Percentiles rank a stretch among this genome's conserved stretches.
Conservation (phyloP, 352 stramenopile species). For the Globisporangium spiculum region DNA sequence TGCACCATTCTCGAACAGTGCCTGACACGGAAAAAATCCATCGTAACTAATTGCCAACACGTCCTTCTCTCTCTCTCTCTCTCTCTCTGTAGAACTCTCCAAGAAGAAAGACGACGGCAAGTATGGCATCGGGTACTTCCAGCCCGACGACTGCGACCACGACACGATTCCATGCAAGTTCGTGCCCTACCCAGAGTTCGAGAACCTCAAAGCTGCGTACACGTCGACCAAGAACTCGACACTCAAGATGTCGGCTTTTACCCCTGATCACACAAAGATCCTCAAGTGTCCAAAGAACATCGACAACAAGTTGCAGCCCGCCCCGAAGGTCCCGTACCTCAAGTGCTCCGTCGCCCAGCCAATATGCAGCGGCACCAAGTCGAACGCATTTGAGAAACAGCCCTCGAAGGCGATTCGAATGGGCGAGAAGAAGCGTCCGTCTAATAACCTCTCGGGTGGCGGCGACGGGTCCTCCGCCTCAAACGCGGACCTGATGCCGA, state of each 20-base stretch:
- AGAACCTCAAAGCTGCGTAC: conserved; percentile 70
- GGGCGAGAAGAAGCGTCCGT: neutral
- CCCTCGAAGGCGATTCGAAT: neutral
- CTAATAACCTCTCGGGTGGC: neutral
- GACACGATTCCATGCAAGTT: conserved; percentile 51
- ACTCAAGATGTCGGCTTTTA: conserved; percentile 31
- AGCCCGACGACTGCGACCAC: conserved; percentile 69
- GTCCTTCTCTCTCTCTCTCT: neutral
- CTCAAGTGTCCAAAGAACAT: conserved; percentile 38
- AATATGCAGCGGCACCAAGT: conserved; percentile 42
- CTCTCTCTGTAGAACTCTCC: conserved; percentile 18
- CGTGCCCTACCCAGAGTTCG: conserved; percentile 66
- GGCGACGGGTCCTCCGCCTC: neutral
- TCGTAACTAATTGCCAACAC: neutral
- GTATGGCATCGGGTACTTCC: conserved; percentile 72
- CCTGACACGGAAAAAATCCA: neutral
- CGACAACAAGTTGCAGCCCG: conserved; percentile 13
- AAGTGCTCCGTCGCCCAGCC: conserved; percentile 50
- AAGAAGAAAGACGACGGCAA: conserved; percentile 47
- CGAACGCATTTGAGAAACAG: conserved; percentile 32
- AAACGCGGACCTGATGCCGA: neutral
- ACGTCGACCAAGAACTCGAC: conserved; percentile 53
- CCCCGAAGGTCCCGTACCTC: conserved; percentile 30
- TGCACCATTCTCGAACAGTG: neutral
- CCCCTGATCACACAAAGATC: conserved; percentile 29